Conservation (phyloP, 2,329 filamentous ascomycete genomes). For the Phialocephala subalpina region DNA sequence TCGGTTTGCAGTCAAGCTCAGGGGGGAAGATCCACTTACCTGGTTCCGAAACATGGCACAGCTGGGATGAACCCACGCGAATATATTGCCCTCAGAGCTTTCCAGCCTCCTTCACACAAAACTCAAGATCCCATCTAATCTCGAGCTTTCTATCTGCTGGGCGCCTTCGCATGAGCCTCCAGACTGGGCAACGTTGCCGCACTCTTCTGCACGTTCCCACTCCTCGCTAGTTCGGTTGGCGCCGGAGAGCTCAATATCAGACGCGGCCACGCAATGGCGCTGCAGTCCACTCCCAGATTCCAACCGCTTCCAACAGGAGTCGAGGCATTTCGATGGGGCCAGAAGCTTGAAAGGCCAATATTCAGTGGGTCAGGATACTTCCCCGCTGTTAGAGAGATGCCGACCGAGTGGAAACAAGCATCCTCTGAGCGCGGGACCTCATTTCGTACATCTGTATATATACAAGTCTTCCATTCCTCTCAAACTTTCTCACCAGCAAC, state of each 20-base stretch:
- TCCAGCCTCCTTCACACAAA: slow-evolving; percentile 1
- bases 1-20: slow-evolving; percentile 6
- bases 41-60: slow-evolving; percentile 14
- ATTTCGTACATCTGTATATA: slow-evolving; percentile 12
- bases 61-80: neutral
- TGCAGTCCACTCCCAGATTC: neutral
- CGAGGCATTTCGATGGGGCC: neutral
- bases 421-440: neutral
- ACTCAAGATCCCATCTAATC: neutral
- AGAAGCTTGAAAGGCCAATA: neutral
- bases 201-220: neutral
- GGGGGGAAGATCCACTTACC: neutral
- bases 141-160: slow-evolving; percentile 7
- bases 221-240: neutral
- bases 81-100: neutral
- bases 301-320: neutral
- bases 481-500: slow-evolving; percentile 14
- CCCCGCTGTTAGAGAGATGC: slow-evolving; percentile 7
- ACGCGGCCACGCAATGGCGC: slow-evolving; percentile 7
- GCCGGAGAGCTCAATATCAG: slow-evolving; percentile 5
- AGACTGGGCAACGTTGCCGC: neutral
- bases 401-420: slow-evolving; percentile 13
- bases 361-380: slow-evolving; percentile 6
- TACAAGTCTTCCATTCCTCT: neutral
- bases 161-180: slow-evolving; percentile 5